Evolutionary conservation across 2,329 filamentous ascomycete species (phyloP).

Genomic region (Verticillium dahliae): DNA sequence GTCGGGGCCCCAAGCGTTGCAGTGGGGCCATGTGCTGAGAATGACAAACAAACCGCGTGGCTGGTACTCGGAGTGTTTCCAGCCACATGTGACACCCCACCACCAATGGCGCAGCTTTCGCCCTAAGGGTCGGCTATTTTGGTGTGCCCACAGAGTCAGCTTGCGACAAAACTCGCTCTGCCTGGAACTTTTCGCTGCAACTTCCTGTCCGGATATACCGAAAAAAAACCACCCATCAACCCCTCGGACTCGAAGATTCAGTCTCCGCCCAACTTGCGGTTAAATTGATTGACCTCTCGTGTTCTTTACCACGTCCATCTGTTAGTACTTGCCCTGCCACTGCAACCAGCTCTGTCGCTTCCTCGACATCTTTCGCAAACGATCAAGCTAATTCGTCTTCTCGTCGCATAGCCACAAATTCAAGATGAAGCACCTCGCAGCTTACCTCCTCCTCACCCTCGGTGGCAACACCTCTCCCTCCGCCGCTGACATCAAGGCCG

Average conservation of each 20-base stretch:
- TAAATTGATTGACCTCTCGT: conserved; percentile 99
- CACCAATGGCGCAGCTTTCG: background rate
- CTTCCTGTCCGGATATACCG: background rate
- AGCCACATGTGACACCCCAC: background rate
- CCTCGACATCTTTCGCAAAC: background rate
- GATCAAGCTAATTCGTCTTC: conserved; percentile 2
- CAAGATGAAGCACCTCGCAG: conserved; percentile 99
- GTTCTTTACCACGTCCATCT: conserved; percentile 46
- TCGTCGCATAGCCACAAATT: conserved; percentile 24
- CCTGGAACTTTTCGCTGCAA: conserved; percentile 3
- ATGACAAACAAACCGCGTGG: background rate
- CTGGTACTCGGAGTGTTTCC: background rate
- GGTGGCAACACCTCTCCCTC: conserved; percentile 88
- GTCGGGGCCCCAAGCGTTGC: background rate
- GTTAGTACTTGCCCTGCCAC: conserved; percentile 24
- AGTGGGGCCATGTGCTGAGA: background rate
- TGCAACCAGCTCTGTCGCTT: background rate
- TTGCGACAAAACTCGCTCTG: conserved; percentile 16
- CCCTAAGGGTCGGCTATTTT: conserved; percentile 10
- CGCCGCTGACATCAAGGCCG: conserved; percentile 75
- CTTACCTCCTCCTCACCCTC: conserved; percentile 94
- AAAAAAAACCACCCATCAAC: conserved; percentile 20
- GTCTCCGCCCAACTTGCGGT: conserved; percentile 97
- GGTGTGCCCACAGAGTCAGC: conserved; percentile 8
- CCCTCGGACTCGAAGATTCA: conserved; percentile 89